Percentiles rank a stretch among this genome's conserved stretches.
These are phyloP conservation scores for Aspergillus ochraceus DNA, from an alignment of 2,329 filamentous ascomycete genomes.

Conservation along the genomic window DNA sequence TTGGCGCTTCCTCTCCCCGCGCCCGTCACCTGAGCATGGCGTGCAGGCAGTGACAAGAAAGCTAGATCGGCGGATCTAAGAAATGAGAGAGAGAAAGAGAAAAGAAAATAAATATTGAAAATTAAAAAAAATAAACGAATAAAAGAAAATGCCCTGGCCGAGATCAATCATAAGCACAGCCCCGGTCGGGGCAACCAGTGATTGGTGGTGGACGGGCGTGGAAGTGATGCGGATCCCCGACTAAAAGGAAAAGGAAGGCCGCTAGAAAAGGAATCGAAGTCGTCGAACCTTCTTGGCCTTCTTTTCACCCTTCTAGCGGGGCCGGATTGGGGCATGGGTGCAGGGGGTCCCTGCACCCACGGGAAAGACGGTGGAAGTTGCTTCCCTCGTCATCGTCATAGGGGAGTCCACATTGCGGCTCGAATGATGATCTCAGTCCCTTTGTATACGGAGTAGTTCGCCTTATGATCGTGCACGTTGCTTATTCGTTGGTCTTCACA, in stretches of 20 bases:
- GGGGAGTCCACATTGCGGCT: background rate
- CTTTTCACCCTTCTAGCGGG: conserved; percentile 23
- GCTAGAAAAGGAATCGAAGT: conserved; percentile 24
- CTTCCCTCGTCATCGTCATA: conserved; percentile 2
- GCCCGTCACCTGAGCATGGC: no score
- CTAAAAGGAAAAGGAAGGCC: conserved; percentile 15
- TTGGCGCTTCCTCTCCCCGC: background rate
- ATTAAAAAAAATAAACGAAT: no score
- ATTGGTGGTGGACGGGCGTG: conserved; percentile 18
- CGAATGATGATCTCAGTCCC: background rate
- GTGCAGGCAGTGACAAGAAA: no score
- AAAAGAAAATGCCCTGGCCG: no score
- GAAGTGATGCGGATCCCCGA: conserved; percentile 17
- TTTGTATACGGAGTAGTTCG: no score
- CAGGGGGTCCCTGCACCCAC: background rate
- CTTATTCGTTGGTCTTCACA: conserved; percentile 5
- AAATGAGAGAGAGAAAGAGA: no score
- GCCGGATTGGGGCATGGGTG: conserved; percentile 3
- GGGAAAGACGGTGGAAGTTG: background rate
- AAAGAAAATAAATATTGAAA: no score
- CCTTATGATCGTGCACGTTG: conserved; percentile 6
- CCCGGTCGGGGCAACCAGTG: conserved; percentile 5
- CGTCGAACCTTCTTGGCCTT: conserved; percentile 21
- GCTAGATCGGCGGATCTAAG: background rate
- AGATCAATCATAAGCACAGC: conserved; percentile 12